Percentiles rank a stretch among this genome's conserved stretches.
Conservation (phyloP, 2,329 filamentous ascomycete species). For the Alternaria dauci region DNA sequence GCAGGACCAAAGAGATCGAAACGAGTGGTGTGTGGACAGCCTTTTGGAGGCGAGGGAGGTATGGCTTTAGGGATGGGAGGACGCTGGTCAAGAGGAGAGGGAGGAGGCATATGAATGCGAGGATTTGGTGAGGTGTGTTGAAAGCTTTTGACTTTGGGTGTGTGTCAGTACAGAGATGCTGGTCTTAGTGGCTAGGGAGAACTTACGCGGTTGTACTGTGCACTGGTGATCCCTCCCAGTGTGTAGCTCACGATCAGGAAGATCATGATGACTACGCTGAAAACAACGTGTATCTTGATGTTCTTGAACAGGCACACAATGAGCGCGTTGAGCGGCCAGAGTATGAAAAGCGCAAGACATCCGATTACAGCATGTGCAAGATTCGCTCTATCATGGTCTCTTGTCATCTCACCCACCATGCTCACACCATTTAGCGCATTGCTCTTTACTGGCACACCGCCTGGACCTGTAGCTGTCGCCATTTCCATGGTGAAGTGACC, state of each 20-base stretch:
- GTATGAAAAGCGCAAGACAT: constrained; percentile 45
- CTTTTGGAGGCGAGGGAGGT: constrained; percentile 48
- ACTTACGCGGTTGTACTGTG: constrained; percentile 52
- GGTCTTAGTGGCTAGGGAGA: background rate
- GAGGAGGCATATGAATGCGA: constrained; percentile 60
- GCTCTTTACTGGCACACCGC: constrained; percentile 44
- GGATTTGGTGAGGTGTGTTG: constrained; percentile 57
- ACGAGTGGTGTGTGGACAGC: constrained; percentile 55
- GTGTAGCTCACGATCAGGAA: constrained; percentile 51
- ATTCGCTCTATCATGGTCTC: constrained; percentile 39
- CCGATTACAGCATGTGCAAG: constrained; percentile 45
- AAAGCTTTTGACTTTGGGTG: constrained; percentile 51
- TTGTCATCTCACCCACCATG: constrained; percentile 29
- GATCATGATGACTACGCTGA: constrained; percentile 50
- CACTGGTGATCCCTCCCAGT: constrained; percentile 54
- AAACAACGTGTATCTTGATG: constrained; percentile 54
- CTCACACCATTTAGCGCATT: constrained; percentile 33
- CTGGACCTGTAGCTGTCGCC: constrained; percentile 47
- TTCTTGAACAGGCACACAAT: constrained; percentile 51
- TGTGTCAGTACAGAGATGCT: background rate
- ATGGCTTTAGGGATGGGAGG: constrained; percentile 29
- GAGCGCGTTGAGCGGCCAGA: constrained; percentile 45
- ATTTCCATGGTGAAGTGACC: constrained; percentile 55
- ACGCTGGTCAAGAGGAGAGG: constrained; percentile 37
- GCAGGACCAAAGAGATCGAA: constrained; percentile 41